Base-by-base conservation (phyloP, 306 rosid species). In the Pyrus pyrifolia region DNA sequence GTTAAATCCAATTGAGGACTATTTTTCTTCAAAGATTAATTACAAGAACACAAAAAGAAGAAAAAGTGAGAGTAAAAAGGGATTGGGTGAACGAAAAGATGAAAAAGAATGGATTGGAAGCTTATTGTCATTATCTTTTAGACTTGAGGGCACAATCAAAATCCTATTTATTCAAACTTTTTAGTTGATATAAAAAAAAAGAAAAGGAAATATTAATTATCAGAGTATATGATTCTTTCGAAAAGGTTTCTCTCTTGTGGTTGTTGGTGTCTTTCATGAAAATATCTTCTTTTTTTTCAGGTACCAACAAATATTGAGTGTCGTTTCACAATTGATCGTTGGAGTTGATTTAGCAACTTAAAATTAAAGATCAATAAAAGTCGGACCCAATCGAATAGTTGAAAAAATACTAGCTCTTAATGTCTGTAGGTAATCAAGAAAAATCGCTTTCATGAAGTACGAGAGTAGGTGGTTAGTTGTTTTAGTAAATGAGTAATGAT, bases 401-500 rank as follows among this genome's bases (percentile, higher is more conserved):
- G 42, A 51, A 51, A 15, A 51, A 51, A 51, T 51, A 51, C 18
- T 1, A 2, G 8, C 21, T 1, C 21, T 51, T 2, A 5, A 21
- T 15, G 8, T 8, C 8, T 5, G 8, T 51, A 5, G 55, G 18
- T 5, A 18, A 6, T 17, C 3, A 5, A 4, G 21, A 5, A 15
- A 49, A 51, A 17, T 51, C 55, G 21, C 21, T 51, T 51, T 51
- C 55, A 51, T 51, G 55, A 51, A 51, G 8, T 51, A 6, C 8
- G 67, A 53, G 42, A 51, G 25, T 51, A 19, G 59, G 73, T 29
- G 66, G 45, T 46, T 74, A 72, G 85, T 84, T 75, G 93, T 42
- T 73, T 78, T 70, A 79, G 96, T 85, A 91, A 88, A 91, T 72
- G 86, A 80, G 87, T 85, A 82, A 91, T 91, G 81, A 91, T 89